phyloP scores from a whole-genome alignment of 129 eudicot genomes.

The sunflower (Helianthus annuus) region HanXRQr2.0-SUNRISE NC_035433.2:144709833-144710332 shows the following conservation, averaged over 20 bases:
- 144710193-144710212: constrained; percentile 28
- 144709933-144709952: constrained; percentile 45
- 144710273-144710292: constrained; percentile 25
- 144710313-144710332: constrained; percentile 46
- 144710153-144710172: constrained; percentile 17
- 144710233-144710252: constrained; percentile 56
- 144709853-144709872: constrained; percentile 36
- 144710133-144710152: constrained; percentile 47
- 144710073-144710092: constrained; percentile 39
- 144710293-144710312: constrained; percentile 40
- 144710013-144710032: constrained; percentile 49
- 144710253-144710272: constrained; percentile 50
- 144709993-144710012: constrained; percentile 50
- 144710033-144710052: constrained; percentile 46
- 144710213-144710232: constrained; percentile 57
- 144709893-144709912: constrained; percentile 23
- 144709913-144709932: constrained; percentile 56
- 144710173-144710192: constrained; percentile 46
- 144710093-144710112: constrained; percentile 39
- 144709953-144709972: constrained; percentile 70
- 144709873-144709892: constrained; percentile 33
- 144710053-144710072: constrained; percentile 41
- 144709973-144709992: constrained; percentile 61
- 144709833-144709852: constrained; percentile 30
- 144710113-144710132: constrained; percentile 53